A percentile compares a stretch with the other conserved stretches of the same genome.
These are phyloP conservation scores for Skeletonema potamos DNA, from an alignment of 108 stramenopile species.

Conservation along the genomic window DNA sequence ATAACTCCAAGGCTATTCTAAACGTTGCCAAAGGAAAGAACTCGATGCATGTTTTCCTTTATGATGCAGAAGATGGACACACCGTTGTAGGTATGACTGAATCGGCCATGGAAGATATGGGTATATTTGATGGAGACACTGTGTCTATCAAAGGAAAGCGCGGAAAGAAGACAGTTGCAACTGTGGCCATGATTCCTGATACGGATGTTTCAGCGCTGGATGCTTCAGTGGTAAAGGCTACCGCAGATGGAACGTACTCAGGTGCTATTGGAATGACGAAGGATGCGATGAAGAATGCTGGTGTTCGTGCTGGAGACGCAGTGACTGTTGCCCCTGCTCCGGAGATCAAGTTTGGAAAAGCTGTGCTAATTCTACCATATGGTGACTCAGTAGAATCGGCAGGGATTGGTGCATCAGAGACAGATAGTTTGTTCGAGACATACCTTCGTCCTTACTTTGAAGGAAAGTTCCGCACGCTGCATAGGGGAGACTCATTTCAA, in stretches of 20 bases:
- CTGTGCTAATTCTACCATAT: slow-evolving; percentile 76
- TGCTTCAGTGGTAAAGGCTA: slow-evolving; percentile 23
- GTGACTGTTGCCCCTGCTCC: slow-evolving; percentile 76
- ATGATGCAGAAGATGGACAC: slow-evolving; percentile 76
- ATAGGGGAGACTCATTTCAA: slow-evolving; percentile 74
- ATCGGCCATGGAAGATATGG: slow-evolving; percentile 72
- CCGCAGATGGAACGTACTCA: slow-evolving; percentile 20
- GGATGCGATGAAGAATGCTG: slow-evolving; percentile 87
- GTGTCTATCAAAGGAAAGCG: slow-evolving; percentile 85
- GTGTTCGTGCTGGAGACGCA: slow-evolving; percentile 81
- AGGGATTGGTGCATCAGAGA: slow-evolving; percentile 43
- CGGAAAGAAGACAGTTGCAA: slow-evolving; percentile 77
- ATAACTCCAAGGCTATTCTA: slow-evolving; percentile 72
- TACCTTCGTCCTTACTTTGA: slow-evolving; percentile 89
- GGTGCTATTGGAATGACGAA: slow-evolving; percentile 69
- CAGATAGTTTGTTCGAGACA: slow-evolving; percentile 68
- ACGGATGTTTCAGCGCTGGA: slow-evolving; percentile 61
- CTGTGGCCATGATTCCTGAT: slow-evolving; percentile 69
- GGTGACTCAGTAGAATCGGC: slow-evolving; percentile 63
- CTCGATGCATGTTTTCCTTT: slow-evolving; percentile 72
- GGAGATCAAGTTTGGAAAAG: slow-evolving; percentile 89
- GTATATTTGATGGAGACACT: slow-evolving; percentile 87
- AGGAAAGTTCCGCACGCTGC: slow-evolving; percentile 77
- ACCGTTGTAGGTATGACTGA: slow-evolving; percentile 81
- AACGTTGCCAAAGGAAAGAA: slow-evolving; percentile 48